A percentile compares a stretch with the other conserved stretches of the same genome.
These are phyloP conservation scores for Nidula microcarpa DNA, from an alignment of 768 basidiomycete genomes.

Conservation along the genomic window DNA sequence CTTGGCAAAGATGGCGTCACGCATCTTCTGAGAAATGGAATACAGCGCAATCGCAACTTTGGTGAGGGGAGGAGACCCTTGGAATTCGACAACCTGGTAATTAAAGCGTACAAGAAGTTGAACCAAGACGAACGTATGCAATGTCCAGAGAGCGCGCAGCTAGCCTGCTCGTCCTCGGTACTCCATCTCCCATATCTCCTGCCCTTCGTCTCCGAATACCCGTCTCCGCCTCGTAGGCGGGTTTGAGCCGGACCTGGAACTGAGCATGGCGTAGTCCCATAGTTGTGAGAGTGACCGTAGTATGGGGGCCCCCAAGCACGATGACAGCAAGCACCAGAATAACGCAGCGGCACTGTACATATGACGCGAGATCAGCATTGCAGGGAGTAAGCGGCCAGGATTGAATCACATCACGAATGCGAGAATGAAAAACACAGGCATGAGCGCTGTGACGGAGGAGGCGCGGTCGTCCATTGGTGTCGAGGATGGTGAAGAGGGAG, in stretches of 20 bases:
- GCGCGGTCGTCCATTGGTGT: background rate
- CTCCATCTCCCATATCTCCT: slow-evolving; percentile 62
- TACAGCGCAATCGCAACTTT: too few relatives aligned
- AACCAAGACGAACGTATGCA: background rate
- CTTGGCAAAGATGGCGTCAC: too few relatives aligned
- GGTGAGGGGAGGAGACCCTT: too few relatives aligned
- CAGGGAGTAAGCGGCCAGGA: slow-evolving; percentile 1
- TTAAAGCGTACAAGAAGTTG: background rate
- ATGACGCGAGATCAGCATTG: background rate
- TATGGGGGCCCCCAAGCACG: slow-evolving; percentile 57
- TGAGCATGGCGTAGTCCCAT: slow-evolving; percentile 43
- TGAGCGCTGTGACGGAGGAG: slow-evolving; percentile 22
- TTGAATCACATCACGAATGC: slow-evolving; percentile 45
- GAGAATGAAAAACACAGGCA: slow-evolving; percentile 42
- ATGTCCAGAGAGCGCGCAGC: background rate
- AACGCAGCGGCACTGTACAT: slow-evolving; percentile 32
- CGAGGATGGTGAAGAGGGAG: background rate
- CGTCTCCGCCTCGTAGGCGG: slow-evolving; percentile 24
- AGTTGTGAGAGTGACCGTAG: slow-evolving; percentile 39
- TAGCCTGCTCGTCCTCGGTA: slow-evolving; percentile 17
- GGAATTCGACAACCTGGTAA: too few relatives aligned
- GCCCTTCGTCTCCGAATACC: slow-evolving; percentile 36
- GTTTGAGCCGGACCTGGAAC: slow-evolving; percentile 22
- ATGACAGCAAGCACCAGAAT: slow-evolving; percentile 66
- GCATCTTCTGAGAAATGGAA: too few relatives aligned